phyloP scores from a whole-genome alignment of 2,329 filamentous ascomycete species.

The Aureobasidium sp. region DNA sequence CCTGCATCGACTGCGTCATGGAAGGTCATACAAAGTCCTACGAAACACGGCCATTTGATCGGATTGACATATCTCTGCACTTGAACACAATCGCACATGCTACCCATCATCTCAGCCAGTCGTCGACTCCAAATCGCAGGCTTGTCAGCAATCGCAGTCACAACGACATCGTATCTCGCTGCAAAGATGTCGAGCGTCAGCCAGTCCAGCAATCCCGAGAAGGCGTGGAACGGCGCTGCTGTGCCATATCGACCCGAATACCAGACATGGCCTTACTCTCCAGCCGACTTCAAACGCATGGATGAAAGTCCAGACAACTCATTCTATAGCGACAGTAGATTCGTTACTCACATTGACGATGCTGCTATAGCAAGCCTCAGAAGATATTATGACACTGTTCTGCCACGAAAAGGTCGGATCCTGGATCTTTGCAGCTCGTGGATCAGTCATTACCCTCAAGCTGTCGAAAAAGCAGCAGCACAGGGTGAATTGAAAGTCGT shows the following conservation, averaged over 20 bases:
- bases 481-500: conserved; percentile 31
- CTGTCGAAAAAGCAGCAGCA: conserved; percentile 24
- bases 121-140: background rate
- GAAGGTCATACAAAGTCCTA: background rate
- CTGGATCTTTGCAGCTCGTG: conserved; percentile 45
- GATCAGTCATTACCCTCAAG: conserved; percentile 38
- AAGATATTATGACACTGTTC: conserved; percentile 36
- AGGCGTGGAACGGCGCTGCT: conserved; percentile 9
- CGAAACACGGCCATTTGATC: background rate
- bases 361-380: conserved; percentile 36
- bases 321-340: conserved; percentile 37
- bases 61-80: background rate
- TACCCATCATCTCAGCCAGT: background rate
- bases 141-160: conserved; percentile 5
- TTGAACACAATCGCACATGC: background rate
- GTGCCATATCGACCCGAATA: conserved; percentile 24
- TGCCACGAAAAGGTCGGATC: conserved; percentile 35
- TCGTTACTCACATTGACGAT: conserved; percentile 48
- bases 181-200: background rate
- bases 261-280: conserved; percentile 26
- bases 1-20: background rate
- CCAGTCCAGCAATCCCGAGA: background rate
- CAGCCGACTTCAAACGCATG: conserved; percentile 31
- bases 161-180: background rate
- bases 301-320: conserved; percentile 28